Conservation (phyloP, 495 filamentous ascomycete species). For the Symbiotaphrina buchneri region DNA sequence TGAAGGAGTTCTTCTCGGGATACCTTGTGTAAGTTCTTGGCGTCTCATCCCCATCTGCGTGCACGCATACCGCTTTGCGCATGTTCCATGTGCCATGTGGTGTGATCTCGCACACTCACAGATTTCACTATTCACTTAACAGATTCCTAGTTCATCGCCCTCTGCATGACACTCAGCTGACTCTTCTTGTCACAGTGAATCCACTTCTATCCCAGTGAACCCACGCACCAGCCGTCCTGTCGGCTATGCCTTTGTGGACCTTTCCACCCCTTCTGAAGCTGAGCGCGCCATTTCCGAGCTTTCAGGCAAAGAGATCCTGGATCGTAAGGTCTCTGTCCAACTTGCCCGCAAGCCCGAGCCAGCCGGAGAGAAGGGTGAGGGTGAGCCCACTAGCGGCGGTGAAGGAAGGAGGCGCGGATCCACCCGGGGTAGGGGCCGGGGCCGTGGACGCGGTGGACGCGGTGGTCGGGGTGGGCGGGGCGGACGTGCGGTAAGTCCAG, state of each 20-base stretch:
- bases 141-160: too few relatives aligned
- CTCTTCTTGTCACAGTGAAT: conserved; percentile 42
- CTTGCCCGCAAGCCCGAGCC: conserved; percentile 92
- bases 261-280: conserved; percentile 81
- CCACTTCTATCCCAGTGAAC: conserved; percentile 95
- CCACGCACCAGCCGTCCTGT: conserved; percentile 95
- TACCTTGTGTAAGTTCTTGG: conserved; percentile 80
- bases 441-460: conserved; percentile 44
- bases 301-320: conserved; percentile 87
- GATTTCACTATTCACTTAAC: too few relatives aligned
- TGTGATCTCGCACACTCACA: too few relatives aligned
- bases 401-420: conserved; percentile 27
- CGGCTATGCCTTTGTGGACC: conserved; percentile 96
- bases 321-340: conserved; percentile 97
- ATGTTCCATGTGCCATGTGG: not conserved
- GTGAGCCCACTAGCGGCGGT: conserved; percentile 41
- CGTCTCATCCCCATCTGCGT: conserved; percentile 1
- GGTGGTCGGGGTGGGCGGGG: conserved; percentile 48
- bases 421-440: conserved; percentile 61
- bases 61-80: not conserved
- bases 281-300: conserved; percentile 85
- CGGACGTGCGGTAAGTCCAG: conserved; percentile 33
- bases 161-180: too few relatives aligned
- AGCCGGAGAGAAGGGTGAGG: conserved; percentile 51
- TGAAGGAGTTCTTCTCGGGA: conserved; percentile 96